Evolutionary conservation across 2,329 filamentous ascomycete genomes (phyloP).

Genomic region (Aspergillus uvarum): DNA sequence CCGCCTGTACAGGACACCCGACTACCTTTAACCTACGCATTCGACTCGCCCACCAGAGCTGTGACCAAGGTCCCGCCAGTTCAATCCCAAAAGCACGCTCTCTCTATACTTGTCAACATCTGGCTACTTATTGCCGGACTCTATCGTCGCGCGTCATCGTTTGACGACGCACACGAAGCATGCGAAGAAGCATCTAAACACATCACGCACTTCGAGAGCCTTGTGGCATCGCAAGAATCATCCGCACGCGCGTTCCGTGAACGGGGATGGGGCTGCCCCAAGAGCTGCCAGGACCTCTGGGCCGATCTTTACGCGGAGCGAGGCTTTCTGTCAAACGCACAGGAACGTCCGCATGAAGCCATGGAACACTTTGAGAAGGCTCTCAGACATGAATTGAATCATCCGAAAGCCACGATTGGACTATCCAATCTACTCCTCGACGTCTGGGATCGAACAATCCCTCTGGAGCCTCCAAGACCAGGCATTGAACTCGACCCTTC

Average conservation of each 20-base stretch:
- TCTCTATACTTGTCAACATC: slow-evolving; percentile 67
- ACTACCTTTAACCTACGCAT: slow-evolving; percentile 36
- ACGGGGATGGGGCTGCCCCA: slow-evolving; percentile 74
- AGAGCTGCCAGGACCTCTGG: slow-evolving; percentile 80
- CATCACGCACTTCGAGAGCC: slow-evolving; percentile 67
- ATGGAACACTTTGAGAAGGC: slow-evolving; percentile 79
- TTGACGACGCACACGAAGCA: slow-evolving; percentile 76
- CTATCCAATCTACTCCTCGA: slow-evolving; percentile 84
- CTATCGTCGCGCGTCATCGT: slow-evolving; percentile 77
- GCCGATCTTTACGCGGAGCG: slow-evolving; percentile 80
- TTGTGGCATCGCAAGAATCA: slow-evolving; percentile 62
- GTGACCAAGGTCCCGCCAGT: slow-evolving; percentile 51
- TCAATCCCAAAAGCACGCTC: slow-evolving; percentile 56
- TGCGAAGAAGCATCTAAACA: slow-evolving; percentile 79
- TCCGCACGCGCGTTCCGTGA: slow-evolving; percentile 63
- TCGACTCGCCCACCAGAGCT: slow-evolving; percentile 41
- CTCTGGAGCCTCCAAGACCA: slow-evolving; percentile 34
- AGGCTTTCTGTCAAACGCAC: slow-evolving; percentile 65
- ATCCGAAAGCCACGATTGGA: slow-evolving; percentile 75
- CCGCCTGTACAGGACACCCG: slow-evolving; percentile 42
- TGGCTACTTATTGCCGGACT: slow-evolving; percentile 90
- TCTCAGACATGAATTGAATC: slow-evolving; percentile 74
- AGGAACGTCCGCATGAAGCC: slow-evolving; percentile 65
- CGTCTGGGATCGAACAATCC: slow-evolving; percentile 63
- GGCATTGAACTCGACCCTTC: slow-evolving; percentile 29